Base-by-base conservation (phyloP, 2,329 filamentous ascomycete genomes). In the Daldinia sp. region DNA sequence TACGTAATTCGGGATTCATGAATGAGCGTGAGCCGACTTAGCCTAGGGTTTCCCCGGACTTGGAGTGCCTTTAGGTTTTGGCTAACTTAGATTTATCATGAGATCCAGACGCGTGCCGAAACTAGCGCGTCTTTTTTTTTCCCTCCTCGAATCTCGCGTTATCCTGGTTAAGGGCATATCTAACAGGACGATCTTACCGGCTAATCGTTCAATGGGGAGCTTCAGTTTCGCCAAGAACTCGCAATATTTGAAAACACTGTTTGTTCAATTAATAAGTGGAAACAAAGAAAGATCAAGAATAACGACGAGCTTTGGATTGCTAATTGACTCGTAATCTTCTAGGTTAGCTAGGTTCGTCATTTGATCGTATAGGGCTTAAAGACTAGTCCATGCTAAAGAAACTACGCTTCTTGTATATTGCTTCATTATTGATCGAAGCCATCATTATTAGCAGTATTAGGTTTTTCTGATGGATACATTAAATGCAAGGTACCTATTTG, bases 91-190 rank as follows among this genome's bases (percentile, higher is more conserved):
- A 32, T 45, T 35, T 19, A 34, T 47, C 58, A 53, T 41, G 21
- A 58, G 66, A 66, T 68, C 50, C 63, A 59, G 37, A 68, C 64
- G 65, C 63, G 63, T 63, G 39, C 59, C 61, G 55, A 62, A 52
- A 53, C 53, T 64, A 64, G 65, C 71, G 69, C 70, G 68, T 50
- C 17, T 43, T 54, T 37, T 60, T 19, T 49, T 50, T 25, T 54
- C 52, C 23, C 51, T 62, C 43, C 50, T 58, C 35, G 49, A 47
- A 9, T 41, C 39, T 64, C 64, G 64, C 61, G 58, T 68, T 47
- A 68, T 55, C 64, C 66, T 62, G 64, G 61, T 34, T 43, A 48
- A 52, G 54, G 43, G 45, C 49, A 63, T 62, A 55, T 64, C 58
- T 56, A 50, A 43, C 54, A 50, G 34, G 47, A 61, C 10, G 47